These are phyloP conservation scores for Penicillium desertorum DNA, from an alignment of 495 filamentous ascomycete species.

Conservation along the genomic window DNA sequence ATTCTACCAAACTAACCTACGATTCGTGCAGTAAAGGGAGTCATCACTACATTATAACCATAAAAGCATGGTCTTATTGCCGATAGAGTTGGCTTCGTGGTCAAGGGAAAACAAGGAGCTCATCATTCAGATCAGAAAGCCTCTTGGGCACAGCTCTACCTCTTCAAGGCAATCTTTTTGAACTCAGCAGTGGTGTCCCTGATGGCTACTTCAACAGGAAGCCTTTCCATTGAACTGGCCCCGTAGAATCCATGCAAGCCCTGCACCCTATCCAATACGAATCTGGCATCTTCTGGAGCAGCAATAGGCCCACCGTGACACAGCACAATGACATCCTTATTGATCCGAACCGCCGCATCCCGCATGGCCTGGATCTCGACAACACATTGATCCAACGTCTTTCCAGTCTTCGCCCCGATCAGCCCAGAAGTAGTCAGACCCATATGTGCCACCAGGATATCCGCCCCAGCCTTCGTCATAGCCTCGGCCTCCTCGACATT, in stretches of 20 bases:
- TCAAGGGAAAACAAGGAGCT: too few species aligned
- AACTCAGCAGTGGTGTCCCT: not conserved
- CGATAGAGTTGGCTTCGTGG: too few species aligned
- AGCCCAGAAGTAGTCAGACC: not conserved
- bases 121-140: too few species aligned
- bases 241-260: not conserved
- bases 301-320: not conserved
- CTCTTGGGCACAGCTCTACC: not conserved
- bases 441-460: not conserved
- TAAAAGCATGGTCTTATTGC: too few species aligned
- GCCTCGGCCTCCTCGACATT: not conserved
- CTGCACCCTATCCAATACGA: not conserved
- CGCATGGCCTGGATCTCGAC: not conserved
- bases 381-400: not conserved
- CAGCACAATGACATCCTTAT: not conserved
- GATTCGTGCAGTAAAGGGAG: too few species aligned
- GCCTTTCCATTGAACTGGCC: not conserved
- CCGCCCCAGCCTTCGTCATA: not conserved
- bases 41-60: too few species aligned
- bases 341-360: not conserved
- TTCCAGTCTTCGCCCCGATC: not conserved
- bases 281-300: not conserved
- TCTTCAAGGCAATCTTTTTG: not conserved
- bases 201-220: not conserved
- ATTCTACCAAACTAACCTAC: too few species aligned